Base-by-base conservation (phyloP, 1,284 basidiomycete species). In the Ustilago hordei region DNA sequence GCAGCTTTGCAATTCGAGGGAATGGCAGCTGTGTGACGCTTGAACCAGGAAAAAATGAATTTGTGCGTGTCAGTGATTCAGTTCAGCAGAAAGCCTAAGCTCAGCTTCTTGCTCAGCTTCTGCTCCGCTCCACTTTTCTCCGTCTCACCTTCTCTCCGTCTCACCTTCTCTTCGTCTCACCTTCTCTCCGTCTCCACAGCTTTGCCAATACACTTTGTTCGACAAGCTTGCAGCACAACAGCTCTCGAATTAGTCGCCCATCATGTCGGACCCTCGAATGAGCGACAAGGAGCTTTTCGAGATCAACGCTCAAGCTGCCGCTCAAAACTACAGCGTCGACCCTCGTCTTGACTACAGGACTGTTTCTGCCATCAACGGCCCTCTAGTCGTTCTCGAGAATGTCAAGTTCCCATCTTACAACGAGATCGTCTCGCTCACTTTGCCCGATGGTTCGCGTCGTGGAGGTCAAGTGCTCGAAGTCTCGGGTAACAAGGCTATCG, bases 381-480 rank as follows among this genome's bases (percentile, higher is more conserved):
- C 87, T 57, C 90, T 99, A 61, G 97, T 99, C 69, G 92, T 99
- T 17, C 89, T 99, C 76, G 97, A 99, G 88, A 98, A 99, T 87
- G 97, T 99, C 90, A 98, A 98, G 79, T 99, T 99, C 88, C 93
- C 96, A 5, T 95, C 95, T n/a, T 99, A 98, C 90, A 99, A 99
- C 87, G 97, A 99, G 89, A 99, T 98, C 82, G 97, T 99, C 38
- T 92, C 93, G 83, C 89, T 99, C 76, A 98, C 95, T 5, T 90
- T 99, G 19, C 96, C 97, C 8, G 97, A 99, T 87, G 97, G 97
- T 41, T 91, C 94, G 36, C 93, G 92, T 84, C 93, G 97, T 83
- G 95, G 95, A 28, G 97, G 97, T 47, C 97, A 99, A 88, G 96
- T 99, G 9, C 91, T 99, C 62, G 97, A 99, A 88, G 95, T 99